phyloP scores from a whole-genome alignment of 257 asterid genomes.

The Gardenia jasminoides region DNA sequence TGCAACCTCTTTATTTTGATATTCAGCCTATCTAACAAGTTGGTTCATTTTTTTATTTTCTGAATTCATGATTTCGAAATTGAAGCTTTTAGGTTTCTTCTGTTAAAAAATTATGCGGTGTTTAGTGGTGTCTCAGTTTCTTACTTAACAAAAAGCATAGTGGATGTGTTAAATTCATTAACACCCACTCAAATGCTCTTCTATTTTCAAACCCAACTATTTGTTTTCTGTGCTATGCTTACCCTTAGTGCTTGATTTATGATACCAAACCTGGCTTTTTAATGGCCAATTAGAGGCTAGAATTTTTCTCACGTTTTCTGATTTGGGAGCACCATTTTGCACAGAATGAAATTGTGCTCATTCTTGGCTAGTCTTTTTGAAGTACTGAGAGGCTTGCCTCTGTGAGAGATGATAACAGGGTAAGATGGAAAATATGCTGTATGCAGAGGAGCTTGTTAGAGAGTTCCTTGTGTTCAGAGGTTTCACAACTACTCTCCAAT shows the following conservation, averaged over 20 bases:
- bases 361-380: background rate
- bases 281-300: background rate
- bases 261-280: background rate
- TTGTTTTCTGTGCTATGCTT: background rate
- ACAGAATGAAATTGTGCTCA: background rate
- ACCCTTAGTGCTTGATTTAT: background rate
- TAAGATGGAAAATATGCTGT: slow-evolving; percentile 70
- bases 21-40: too few species aligned
- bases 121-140: background rate
- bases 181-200: background rate
- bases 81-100: background rate
- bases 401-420: slow-evolving; percentile 9
- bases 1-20: background rate
- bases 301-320: background rate
- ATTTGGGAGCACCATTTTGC: background rate
- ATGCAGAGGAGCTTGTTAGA: slow-evolving; percentile 82
- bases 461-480: slow-evolving; percentile 90
- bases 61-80: background rate
- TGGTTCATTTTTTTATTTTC: background rate
- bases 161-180: background rate
- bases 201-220: background rate
- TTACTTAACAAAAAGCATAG: background rate
- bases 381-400: background rate
- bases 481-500: slow-evolving; percentile 69
- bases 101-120: background rate